These are phyloP conservation scores for Nevesoporus exiguus DNA, from an alignment of 768 basidiomycete species.

Conservation along the genomic window DNA sequence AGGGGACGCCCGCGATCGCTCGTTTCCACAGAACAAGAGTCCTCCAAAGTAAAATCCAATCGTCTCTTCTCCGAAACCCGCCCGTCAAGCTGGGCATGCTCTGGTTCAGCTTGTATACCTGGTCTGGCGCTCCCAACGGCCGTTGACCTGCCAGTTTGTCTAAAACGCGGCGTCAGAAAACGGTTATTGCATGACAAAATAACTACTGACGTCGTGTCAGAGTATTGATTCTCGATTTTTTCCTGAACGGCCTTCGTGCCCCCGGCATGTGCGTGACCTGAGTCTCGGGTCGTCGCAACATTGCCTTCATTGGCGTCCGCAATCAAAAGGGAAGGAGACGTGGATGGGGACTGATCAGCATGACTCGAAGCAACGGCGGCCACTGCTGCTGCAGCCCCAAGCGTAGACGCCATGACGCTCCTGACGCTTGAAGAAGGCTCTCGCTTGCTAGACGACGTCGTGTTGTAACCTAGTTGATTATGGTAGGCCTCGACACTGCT, in stretches of 20 bases:
- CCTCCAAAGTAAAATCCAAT: not conserved
- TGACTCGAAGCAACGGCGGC: not conserved
- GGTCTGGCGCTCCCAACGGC: not conserved
- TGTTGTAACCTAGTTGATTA: not conserved
- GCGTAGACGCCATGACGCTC: not conserved
- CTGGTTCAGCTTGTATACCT: not conserved
- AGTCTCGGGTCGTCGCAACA: not conserved
- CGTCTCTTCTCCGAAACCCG: not conserved
- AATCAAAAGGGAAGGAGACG: not conserved
- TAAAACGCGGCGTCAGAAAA: slow-evolving; percentile 4
- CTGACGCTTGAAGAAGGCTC: not conserved
- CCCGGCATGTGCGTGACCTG: not conserved
- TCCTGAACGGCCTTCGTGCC: not conserved
- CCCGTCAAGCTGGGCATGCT: not conserved
- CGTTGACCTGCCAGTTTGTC: not conserved
- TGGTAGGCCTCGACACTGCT: not conserved
- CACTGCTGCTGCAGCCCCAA: not conserved
- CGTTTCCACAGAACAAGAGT: not conserved
- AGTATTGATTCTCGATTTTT: not conserved
- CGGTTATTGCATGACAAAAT: not conserved
- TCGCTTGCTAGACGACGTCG: not conserved
- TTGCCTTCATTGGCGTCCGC: not conserved
- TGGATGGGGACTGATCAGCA: not conserved
- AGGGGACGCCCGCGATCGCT: no score
- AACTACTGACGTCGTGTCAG: slow-evolving; percentile 5